Conservation (phyloP, 2,329 filamentous ascomycete genomes). For the Rhexocercosporidium sp. region DNA sequence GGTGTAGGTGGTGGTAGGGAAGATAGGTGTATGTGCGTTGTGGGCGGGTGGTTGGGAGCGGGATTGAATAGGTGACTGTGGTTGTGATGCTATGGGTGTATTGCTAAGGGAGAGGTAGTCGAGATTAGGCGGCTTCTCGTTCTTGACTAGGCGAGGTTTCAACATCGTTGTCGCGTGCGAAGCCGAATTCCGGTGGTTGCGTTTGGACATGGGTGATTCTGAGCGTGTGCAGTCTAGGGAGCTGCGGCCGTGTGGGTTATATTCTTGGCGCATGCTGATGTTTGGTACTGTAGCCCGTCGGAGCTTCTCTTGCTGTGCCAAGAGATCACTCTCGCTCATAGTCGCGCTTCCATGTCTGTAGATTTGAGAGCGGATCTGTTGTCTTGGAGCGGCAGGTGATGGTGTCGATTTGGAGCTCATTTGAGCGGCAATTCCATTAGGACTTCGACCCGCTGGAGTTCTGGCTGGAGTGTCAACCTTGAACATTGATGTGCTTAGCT, state of each 20-base stretch:
- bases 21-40: constrained; percentile 45
- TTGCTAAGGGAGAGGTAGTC: constrained; percentile 63
- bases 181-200: constrained; percentile 44
- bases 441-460: constrained; percentile 41
- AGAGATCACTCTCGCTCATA: constrained; percentile 57
- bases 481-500: constrained; percentile 49
- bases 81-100: constrained; percentile 53
- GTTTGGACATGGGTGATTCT: constrained; percentile 46
- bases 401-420: constrained; percentile 37
- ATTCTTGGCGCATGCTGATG: constrained; percentile 33
- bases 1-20: constrained; percentile 42
- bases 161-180: constrained; percentile 30
- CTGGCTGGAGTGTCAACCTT: constrained; percentile 24
- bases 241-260: constrained; percentile 35
- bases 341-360: constrained; percentile 50
- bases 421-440: constrained; percentile 48
- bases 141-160: constrained; percentile 26
- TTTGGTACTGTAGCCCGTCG: constrained; percentile 61
- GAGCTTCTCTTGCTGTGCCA: constrained; percentile 61
- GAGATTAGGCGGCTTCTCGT: constrained; percentile 52
- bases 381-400: constrained; percentile 44
- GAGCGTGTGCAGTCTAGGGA: constrained; percentile 34
- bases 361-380: constrained; percentile 44
- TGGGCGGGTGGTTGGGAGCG: constrained; percentile 44
- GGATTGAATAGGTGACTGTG: constrained; percentile 50